Base-by-base conservation (phyloP, 2,329 filamentous ascomycete genomes). In the Verticillium zaregamsianum region DNA sequence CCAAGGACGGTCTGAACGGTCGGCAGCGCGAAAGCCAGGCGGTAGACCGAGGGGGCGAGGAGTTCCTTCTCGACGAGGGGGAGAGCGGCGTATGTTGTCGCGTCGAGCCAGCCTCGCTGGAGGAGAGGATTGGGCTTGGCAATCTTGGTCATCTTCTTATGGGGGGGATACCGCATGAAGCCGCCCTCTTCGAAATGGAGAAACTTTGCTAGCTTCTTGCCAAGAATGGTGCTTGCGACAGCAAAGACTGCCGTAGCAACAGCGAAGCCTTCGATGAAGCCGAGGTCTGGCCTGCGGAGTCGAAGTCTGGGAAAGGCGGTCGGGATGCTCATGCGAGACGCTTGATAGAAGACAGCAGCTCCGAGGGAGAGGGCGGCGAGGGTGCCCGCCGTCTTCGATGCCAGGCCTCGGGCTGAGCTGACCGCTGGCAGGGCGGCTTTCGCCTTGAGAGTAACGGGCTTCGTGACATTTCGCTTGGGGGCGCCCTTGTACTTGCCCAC, bases 21-120 rank as follows among this genome's bases (percentile, higher is more conserved):
- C 0, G 84, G 83, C 2, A 86, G 75, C 31, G 74, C 70, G 45
- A 86, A 85, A 6, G 75, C 71, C 12, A 83, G 74, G 25, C 76
- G 76, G 68, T 78, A 83, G 5, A 80, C 77, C 56, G 77, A 74
- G 5, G 79, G 78, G 1, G 79, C 72, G 14, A 82, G 61, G 7
- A 73, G 62, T 7, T 69, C 69, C 65, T 80, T 81, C 33, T 70
- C 67, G 5, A 68, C 65, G 1, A 86, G 72, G 0, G 80, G 78
- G 15, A 86, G 74, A 5, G 71, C 69, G 59, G 80, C 77, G 67
- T 80, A 86, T 17, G 73, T 72, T 25, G 78, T 73, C 0, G 83
- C 75, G 40, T 83, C 76, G n/a, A 86, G 74, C 70, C 82, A 82
- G 7, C 81, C 82, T 59, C 74, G 68, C 60, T 73, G 66, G 61